Conservation (phyloP, 164 flowering plant genomes). For the Berberis vulgaris region DNA sequence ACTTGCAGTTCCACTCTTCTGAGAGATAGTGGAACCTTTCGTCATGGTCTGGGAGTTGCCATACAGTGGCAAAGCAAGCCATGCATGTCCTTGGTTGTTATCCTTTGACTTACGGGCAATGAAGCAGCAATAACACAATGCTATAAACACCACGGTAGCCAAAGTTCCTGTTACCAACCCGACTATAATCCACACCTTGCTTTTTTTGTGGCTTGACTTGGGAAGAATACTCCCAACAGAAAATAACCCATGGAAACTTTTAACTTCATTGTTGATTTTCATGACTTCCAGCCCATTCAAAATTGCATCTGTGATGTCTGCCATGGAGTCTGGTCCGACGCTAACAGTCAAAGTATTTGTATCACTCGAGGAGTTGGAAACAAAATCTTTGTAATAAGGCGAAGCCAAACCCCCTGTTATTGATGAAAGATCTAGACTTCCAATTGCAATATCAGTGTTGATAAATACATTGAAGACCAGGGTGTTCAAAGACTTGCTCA, state of each 20-base stretch:
- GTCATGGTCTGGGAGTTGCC: constrained; percentile 18
- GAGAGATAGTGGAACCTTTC: constrained; percentile 12
- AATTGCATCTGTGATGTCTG: constrained; percentile 12
- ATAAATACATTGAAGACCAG: constrained; percentile 67
- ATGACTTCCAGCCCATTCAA: constrained; percentile 21
- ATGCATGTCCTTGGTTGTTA: constrained; percentile 9
- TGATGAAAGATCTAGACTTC: constrained; percentile 11
- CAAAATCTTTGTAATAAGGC: constrained; percentile 20
- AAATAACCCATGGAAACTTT: constrained; percentile 15
- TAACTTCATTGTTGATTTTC: constrained; percentile 18
- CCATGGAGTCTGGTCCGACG: constrained; percentile 15
- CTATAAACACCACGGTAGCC: constrained; percentile 6
- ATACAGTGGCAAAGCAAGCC: constrained; percentile 15
- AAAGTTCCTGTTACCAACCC: constrained; percentile 8
- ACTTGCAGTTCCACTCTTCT: constrained; percentile 19
- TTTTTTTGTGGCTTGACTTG: constrained; percentile 5
- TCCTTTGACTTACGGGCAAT: constrained; percentile 10
- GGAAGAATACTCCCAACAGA: constrained; percentile 12
- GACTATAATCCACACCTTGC: constrained; percentile 9
- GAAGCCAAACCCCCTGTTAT: constrained; percentile 3
- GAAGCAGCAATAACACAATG: constrained; percentile 11
- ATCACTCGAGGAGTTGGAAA: constrained; percentile 9
- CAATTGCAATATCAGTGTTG: constrained; percentile 18
- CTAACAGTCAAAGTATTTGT: constrained; percentile 11
- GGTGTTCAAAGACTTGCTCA: constrained; percentile 45